These are phyloP conservation scores for Tetraselmis striata DNA, from an alignment of 139 green algal genomes.

Conservation along the genomic window DNA sequence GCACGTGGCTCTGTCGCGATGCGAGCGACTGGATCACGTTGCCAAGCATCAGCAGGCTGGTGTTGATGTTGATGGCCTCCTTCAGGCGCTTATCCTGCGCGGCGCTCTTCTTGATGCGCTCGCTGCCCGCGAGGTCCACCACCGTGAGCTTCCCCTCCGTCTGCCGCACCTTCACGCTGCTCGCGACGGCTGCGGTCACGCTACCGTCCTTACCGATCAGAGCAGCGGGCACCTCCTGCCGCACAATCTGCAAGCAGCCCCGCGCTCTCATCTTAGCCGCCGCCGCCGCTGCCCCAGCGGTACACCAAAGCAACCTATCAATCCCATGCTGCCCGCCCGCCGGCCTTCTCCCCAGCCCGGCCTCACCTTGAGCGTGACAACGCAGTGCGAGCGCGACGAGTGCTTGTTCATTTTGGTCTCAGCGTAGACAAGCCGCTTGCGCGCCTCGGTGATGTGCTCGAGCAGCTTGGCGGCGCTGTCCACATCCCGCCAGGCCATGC, in stretches of 20 bases:
- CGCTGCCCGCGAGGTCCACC: slow-evolving; percentile 37
- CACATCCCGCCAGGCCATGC: slow-evolving; percentile 6
- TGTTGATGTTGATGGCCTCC: slow-evolving; percentile 46
- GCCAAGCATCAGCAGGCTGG: slow-evolving; percentile 27
- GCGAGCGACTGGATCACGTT: slow-evolving; percentile 36
- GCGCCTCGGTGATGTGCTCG: slow-evolving; percentile 11
- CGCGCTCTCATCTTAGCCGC: too few relatives aligned
- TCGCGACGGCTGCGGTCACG: neutral
- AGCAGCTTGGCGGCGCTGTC: slow-evolving; percentile 12
- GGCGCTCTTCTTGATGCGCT: slow-evolving; percentile 28
- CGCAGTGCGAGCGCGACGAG: slow-evolving; percentile 22
- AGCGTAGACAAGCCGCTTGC: neutral
- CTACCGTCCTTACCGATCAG: neutral
- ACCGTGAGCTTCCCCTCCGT: slow-evolving; percentile 23
- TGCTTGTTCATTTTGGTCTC: slow-evolving; percentile 35
- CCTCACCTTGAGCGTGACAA: slow-evolving; percentile 17
- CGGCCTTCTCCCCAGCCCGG: too few relatives aligned
- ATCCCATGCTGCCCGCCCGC: too few relatives aligned
- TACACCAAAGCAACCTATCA: too few relatives aligned
- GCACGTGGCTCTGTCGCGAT: slow-evolving; percentile 27
- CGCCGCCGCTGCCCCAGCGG: too few relatives aligned
- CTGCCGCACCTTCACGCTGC: neutral
- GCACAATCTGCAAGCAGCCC: neutral
- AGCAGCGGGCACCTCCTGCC: neutral
- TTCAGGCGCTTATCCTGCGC: slow-evolving; percentile 28